Base-by-base conservation (phyloP, 2,329 filamentous ascomycete species). In the Proliferodiscus dingleyae region DNA sequence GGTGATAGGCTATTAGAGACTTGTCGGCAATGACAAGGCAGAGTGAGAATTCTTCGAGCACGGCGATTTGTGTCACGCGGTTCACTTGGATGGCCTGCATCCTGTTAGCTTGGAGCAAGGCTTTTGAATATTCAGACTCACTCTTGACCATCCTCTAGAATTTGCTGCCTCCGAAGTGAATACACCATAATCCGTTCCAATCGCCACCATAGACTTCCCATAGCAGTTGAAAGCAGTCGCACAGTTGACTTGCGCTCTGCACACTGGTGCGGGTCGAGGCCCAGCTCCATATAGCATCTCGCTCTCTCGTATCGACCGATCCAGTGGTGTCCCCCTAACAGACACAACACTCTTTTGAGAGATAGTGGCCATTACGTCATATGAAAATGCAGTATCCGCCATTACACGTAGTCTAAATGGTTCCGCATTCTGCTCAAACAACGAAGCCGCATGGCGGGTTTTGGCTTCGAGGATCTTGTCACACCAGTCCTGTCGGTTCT, bases 181-280 rank as follows among this genome's bases (percentile, higher is more conserved):
- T 3, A 98, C 88, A 24, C 93, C 93, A 65, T 87, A 90, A 62
- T 98, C 93, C 1, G 93, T 98, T 34, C 94, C 93, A 46, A 98
- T 86, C 9, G 91, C 93, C 56, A 95, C 84, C 76, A 96, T 87
- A 37, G 86, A 80, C 64, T 85, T 91, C 22, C 88, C 88, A 61
- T 83, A 86, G 0, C 86, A 85, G 22, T 81, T 83, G 66, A 98
- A 98, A 0, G 88, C 85, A 2, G 91, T 91, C 1, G 93, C 88
- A 64, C 93, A 98, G 63, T 98, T 93, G 54, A 98, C 90, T 42
- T 81, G 76, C 24, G 91, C 86, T 58, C 88, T 78, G 62, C 89
- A 96, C 4, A 97, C 82, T 2, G 88, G 83, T 3, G 78, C 73
- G 9, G 90, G 87, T 4, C 86, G 77, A 26, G 83, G 78, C 24